A percentile compares a stretch with the other conserved stretches of the same genome.
Conservation (phyloP, 164 flowering plant genomes). For the Vitis riparia region DNA sequence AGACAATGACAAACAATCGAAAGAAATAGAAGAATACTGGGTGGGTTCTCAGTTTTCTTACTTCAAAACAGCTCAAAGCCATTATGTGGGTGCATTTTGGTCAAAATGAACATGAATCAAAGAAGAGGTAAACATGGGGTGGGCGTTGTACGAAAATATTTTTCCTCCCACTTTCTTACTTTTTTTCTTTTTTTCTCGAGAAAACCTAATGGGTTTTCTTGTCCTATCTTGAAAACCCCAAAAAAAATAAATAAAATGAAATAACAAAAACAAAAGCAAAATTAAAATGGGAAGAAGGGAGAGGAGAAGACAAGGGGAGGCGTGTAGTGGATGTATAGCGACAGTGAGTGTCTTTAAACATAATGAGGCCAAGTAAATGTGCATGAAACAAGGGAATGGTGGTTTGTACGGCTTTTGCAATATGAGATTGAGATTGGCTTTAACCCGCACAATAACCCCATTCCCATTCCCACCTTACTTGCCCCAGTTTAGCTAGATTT, state of each 20-base stretch:
- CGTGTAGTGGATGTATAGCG: not conserved
- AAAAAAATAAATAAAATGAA: not conserved
- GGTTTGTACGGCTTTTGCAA: constrained; percentile 8
- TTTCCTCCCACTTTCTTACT: not conserved
- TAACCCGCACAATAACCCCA: not conserved
- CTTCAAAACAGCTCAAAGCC: not conserved
- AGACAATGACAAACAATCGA: not conserved
- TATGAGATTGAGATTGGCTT: not conserved
- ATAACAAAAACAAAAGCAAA: not conserved
- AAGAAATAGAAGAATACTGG: not conserved
- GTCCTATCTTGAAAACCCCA: not conserved
- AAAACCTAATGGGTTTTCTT: not conserved
- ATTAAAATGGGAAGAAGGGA: not conserved
- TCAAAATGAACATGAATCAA: constrained; percentile 1
- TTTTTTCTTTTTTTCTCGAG: not conserved
- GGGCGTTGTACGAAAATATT: not conserved
- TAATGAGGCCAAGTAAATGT: constrained; percentile 13
- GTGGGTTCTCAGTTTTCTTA: not conserved
- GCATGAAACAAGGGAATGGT: constrained; percentile 2
- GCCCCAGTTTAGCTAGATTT: constrained; percentile 43
- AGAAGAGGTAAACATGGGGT: not conserved
- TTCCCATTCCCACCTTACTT: constrained; percentile 3
- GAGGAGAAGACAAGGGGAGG: not conserved
- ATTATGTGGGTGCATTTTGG: not conserved
- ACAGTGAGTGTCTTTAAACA: constrained; percentile 4